phyloP scores from a whole-genome alignment of 2,329 filamentous ascomycete species.

The Canariomyces notabilis region DNA sequence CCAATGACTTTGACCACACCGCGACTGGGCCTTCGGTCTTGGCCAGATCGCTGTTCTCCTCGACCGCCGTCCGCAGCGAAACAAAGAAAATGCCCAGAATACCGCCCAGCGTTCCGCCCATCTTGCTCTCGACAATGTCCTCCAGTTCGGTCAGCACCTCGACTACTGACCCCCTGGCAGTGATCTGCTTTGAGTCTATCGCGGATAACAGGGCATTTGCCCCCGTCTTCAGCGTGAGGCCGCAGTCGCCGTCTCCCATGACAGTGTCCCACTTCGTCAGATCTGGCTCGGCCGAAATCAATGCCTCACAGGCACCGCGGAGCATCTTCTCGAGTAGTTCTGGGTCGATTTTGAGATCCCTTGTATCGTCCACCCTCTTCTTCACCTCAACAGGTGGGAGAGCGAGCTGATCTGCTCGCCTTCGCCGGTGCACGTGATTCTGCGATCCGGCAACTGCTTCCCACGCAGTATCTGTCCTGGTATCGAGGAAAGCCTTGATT shows the following conservation, averaged over 20 bases:
- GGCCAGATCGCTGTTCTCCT: constrained; percentile 23
- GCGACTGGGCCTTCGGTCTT: constrained; percentile 31
- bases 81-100: constrained; percentile 53
- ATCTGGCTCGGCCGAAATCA: constrained; percentile 56
- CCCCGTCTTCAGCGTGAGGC: constrained; percentile 54
- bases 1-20: constrained; percentile 41
- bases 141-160: constrained; percentile 45
- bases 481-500: constrained; percentile 61
- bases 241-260: constrained; percentile 63
- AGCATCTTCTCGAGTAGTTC: constrained; percentile 50
- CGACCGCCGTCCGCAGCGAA: constrained; percentile 39
- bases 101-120: constrained; percentile 49
- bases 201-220: constrained; percentile 45
- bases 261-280: constrained; percentile 59
- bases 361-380: constrained; percentile 34
- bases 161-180: constrained; percentile 42
- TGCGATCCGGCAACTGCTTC: constrained; percentile 48
- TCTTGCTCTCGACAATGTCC: constrained; percentile 51
- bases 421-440: constrained; percentile 31
- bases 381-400: constrained; percentile 31
- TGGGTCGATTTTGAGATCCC: constrained; percentile 48
- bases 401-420: constrained; percentile 43
- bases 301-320: constrained; percentile 45
- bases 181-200: constrained; percentile 33
- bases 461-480: constrained; percentile 54